Base-by-base conservation (phyloP, 768 basidiomycete genomes). In the Kwoniella botswanensis region DNA sequence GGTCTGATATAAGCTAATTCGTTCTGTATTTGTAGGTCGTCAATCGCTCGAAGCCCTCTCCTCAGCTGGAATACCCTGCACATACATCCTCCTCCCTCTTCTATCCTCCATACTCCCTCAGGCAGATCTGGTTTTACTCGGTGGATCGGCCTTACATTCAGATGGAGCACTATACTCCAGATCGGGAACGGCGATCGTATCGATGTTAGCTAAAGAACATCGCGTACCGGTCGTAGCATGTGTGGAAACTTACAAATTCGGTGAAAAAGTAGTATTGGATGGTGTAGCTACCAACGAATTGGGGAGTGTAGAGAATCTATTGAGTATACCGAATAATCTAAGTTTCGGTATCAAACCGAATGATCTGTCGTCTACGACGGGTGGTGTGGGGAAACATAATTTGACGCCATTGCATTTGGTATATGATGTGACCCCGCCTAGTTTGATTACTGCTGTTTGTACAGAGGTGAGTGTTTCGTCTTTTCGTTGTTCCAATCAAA, bases 201-300 rank as follows among this genome's bases (percentile, higher is more conserved):
- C 95, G 1, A 96, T 98, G 95, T 90, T 98, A 87, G 93, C 93
- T 1, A 93, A 93, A 83, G 89, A 89, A 58, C 88, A 91, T 77
- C 90, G 90, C 24, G 91, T 98, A 0, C 96, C 97, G 4, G 94
- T 98, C 7, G 89, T 99, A 44, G 94, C 97, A 26, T 98, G 94
- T 74, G 97, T 95, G 77, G 97, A 98, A 85, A 99, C 97, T 4
- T 98, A 98, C 86, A 99, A 99, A 83, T 98, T 95, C 78, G 92
- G 92, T 18, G 96, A 98, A 76, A 89, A 89, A 43, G 91, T 98
- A 35, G 90, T 92, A 83, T 86, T 98, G 65, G 97, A 99, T 82
- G 92, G 92, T 21, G 94, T 99, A 76, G 93, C 92, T 55, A 94
- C 93, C 84, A 99, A 99, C 78, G 97, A 99, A 84, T 86, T 98